Base-by-base conservation (phyloP, 148 eudicot species). In the Talinum fruticosum region DNA sequence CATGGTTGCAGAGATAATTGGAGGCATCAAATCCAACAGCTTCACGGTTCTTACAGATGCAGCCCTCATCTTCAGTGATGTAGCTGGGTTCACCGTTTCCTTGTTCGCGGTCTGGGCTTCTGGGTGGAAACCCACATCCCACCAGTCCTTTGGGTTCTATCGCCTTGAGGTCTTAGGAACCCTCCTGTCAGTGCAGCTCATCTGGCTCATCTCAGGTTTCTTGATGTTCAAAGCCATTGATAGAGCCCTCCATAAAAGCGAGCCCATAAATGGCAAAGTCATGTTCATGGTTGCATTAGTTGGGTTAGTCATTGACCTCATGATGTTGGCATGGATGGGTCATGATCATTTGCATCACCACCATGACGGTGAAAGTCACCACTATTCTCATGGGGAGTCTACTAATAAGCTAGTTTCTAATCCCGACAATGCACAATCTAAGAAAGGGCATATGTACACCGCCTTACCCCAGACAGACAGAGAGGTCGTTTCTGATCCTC, bases 41-140 rank as follows among this genome's bases (percentile, higher is more conserved):
- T 87, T 88, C 5, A 81, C 89, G 18, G 81, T 90, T 66, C 82
- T 88, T 8, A 88, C 91, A 35, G 89, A 87, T 76, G 93, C 90
- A 15, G 87, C 85, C 26, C 90, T 87, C 68, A 76, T 89, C 76
- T 78, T 87, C 23, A 71, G 80, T 35, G 90, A 89, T 66, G 78
- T 86, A 41, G 87, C 85, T 54, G 89, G 92, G 65, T 82, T 86
- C 24, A 78, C 79, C 57, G 78, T 89, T 74, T 87, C 92, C 51
- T 83, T 89, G 45, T 87, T 85, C n/a, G 74, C 86, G 0, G 86
- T 87, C 4, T 85, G 89, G 88, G 85, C 81, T 54, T 83, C 90
- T 3, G 85, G 87, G 21, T 84, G 87, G 87, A 78, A 71, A 12
- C 78, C 89, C 32, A 86, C 90, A 5, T 75, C 87, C 3, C 61